Evolutionary conservation across 2,329 filamentous ascomycete species (phyloP).

Genomic region (Trichoderma koningii): DNA sequence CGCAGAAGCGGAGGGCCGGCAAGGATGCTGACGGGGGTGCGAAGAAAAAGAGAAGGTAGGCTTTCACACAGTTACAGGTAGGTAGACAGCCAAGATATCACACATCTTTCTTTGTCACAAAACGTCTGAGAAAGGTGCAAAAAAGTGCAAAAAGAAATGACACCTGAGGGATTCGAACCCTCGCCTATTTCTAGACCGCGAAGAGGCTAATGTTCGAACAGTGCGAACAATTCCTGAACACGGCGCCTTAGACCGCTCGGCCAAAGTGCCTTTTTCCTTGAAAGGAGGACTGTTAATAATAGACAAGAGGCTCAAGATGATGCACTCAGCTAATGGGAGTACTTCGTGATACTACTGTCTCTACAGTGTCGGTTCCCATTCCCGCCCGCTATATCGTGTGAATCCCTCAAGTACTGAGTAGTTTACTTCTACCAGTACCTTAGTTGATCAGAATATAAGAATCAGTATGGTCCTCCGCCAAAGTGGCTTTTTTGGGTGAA

Average conservation of each 20-base stretch:
- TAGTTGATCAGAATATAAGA: too few relatives aligned
- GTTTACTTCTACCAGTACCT: too few relatives aligned
- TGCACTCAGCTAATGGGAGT: too few relatives aligned
- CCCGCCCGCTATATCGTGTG: too few relatives aligned
- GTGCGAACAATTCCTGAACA: slow-evolving; percentile 28
- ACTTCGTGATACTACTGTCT: too few relatives aligned
- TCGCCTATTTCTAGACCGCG: slow-evolving; percentile 38
- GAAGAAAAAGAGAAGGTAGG: background rate
- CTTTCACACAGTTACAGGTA: too few relatives aligned
- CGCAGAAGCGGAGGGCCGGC: background rate
- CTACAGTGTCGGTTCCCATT: too few relatives aligned
- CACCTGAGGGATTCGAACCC: slow-evolving; percentile 40
- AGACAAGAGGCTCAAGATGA: too few relatives aligned
- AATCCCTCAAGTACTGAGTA: too few relatives aligned
- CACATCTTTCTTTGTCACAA: background rate
- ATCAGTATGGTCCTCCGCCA: slow-evolving; percentile 30
- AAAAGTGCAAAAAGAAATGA: slow-evolving; percentile 28
- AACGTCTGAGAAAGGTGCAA: too few relatives aligned
- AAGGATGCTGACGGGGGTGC: background rate
- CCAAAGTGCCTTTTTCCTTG: slow-evolving; percentile 34
- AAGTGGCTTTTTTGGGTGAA: slow-evolving; percentile 31
- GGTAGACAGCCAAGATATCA: too few relatives aligned
- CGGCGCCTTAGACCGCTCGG: slow-evolving; percentile 35
- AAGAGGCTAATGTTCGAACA: slow-evolving; percentile 9
- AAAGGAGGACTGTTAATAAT: too few relatives aligned